Conservation (phyloP, 176 grass and related monocot species). For the Rhynchospora tenuis region DNA sequence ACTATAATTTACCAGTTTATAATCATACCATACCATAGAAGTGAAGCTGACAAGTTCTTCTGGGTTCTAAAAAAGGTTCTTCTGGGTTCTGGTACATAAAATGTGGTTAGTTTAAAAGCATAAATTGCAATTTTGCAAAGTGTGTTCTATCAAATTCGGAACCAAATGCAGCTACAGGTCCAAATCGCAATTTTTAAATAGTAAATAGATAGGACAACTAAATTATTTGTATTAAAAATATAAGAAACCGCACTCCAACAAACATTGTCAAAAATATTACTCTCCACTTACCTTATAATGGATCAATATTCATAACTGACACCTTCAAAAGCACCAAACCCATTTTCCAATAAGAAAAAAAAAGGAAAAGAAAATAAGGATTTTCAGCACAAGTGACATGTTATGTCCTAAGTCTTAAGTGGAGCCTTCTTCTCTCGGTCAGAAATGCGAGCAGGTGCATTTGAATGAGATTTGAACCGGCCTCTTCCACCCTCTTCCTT, state of each 20-base stretch:
- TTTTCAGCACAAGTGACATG: neutral
- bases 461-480: conserved; percentile 88
- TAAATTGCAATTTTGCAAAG: neutral
- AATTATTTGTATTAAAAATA: neutral
- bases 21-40: no score
- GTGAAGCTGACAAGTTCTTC: no score
- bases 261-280: neutral
- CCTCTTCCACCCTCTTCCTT: conserved; percentile 68
- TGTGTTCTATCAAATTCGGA: neutral
- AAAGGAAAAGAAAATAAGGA: neutral
- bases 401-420: conserved; percentile 73
- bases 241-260: neutral
- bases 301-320: neutral
- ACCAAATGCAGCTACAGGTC: conserved; percentile 1
- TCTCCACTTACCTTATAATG: neutral
- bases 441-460: conserved; percentile 61
- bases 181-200: neutral
- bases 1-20: no score
- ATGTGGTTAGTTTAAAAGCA: neutral
- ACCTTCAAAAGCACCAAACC: conserved; percentile 7
- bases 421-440: conserved; percentile 97
- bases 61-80: no score
- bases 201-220: neutral
- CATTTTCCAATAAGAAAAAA: neutral
- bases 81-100: no score